phyloP scores from a whole-genome alignment of 2,329 filamentous ascomycete species.

The Verticillium klebahnii region DNA sequence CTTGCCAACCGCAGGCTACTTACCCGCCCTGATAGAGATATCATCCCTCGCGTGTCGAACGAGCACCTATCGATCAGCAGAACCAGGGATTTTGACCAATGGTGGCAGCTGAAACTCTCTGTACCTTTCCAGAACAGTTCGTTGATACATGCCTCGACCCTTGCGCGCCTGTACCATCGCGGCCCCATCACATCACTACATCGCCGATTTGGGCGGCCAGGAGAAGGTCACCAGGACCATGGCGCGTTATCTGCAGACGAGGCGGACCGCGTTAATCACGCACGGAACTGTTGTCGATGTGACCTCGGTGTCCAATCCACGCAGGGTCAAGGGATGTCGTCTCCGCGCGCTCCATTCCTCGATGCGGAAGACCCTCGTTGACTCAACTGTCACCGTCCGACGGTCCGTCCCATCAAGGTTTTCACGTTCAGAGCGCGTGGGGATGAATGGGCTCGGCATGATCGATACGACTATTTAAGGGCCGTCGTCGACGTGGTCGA shows the following conservation, averaged over 20 bases:
- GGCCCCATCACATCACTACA: not conserved
- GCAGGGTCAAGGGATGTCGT: not conserved
- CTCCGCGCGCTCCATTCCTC: not conserved
- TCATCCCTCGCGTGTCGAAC: not conserved
- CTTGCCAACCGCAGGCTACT: not conserved
- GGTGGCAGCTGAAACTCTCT: not conserved
- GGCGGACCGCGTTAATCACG: not conserved
- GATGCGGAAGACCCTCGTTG: not conserved
- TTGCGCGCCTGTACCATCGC: not conserved
- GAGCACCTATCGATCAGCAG: not conserved
- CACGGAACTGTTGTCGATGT: not conserved
- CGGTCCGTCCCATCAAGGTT: not conserved
- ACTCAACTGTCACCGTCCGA: not conserved
- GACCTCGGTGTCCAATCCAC: not conserved
- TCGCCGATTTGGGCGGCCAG: not conserved
- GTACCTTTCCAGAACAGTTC: not conserved
- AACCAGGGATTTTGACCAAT: not conserved
- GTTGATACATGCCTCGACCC: not conserved
- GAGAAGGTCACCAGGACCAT: not conserved
- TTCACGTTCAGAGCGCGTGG: not conserved
- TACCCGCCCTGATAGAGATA: not conserved
- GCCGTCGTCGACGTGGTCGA: not conserved
- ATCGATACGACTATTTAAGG: not conserved
- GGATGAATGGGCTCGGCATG: not conserved
- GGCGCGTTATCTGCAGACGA: not conserved